Percentiles rank a stretch among this genome's conserved stretches.
These are phyloP conservation scores for Themeda triandra DNA, from an alignment of 176 grass and related monocot genomes.

Conservation along the genomic window DNA sequence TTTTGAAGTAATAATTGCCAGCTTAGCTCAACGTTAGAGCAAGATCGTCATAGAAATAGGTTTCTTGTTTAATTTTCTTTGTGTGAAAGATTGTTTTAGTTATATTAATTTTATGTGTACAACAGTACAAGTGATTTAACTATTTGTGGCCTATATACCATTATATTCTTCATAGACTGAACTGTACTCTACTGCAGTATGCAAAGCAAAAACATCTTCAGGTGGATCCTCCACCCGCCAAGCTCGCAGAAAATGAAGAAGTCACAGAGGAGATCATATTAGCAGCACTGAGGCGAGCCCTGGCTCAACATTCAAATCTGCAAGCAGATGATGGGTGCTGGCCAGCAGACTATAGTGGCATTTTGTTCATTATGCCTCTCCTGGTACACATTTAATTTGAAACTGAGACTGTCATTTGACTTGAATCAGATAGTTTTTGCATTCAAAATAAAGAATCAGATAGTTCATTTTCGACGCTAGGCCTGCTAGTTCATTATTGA, in stretches of 20 bases:
- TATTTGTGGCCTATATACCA: no score
- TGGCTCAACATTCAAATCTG: constrained; percentile 30
- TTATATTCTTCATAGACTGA: no score
- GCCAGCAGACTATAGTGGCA: constrained; percentile 47
- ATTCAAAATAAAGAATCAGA: no score
- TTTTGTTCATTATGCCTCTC: constrained; percentile 60
- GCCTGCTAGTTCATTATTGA: neutral
- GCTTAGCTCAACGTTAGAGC: no score
- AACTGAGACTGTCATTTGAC: neutral
- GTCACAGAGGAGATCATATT: constrained; percentile 38
- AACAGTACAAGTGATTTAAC: no score
- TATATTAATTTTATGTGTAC: no score
- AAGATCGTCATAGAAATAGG: no score
- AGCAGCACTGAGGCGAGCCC: no score
- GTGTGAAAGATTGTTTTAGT: no score
- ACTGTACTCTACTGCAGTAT: constrained; percentile 23
- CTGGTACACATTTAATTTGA: constrained; percentile 10
- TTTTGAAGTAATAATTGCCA: no score
- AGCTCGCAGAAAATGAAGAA: neutral
- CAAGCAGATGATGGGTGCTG: constrained; percentile 61
- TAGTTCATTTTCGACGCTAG: neutral
- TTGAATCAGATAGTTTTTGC: neutral
- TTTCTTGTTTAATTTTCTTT: no score
- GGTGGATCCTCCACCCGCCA: no score
- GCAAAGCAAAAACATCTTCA: constrained; percentile 22